Base-by-base conservation (phyloP, 1,139 yeast species). In the Yarrowia galli region DNA sequence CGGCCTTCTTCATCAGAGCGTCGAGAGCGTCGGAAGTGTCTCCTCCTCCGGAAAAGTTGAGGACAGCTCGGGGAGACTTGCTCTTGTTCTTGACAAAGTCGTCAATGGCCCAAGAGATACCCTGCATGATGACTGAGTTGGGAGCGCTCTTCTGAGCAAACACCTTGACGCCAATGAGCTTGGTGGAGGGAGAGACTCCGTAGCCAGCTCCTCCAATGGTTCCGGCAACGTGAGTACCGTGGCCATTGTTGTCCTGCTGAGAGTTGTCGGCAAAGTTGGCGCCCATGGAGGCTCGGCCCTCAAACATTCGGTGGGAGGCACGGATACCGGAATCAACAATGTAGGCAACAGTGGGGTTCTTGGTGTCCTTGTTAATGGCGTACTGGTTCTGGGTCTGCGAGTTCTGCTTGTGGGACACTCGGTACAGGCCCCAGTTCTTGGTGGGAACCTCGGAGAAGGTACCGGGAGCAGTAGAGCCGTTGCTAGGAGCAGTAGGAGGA, bases 1-100 rank as follows among this genome's bases (percentile, higher is more conserved):
- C 86, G 15, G 89, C 85, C 65, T 88, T 87, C 72, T 85, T 85
- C 67, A 87, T 86, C 58, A 86, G 86, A 67, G 80, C 75, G 71
- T 84, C 85, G 68, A 83, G 79, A 53, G 85, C 79, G 25, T 83
- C 83, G 45, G 95, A 88, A 77, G 87, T 87, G 72, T 92, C 93
- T 75, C 97, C 97, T 74, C 96, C 96, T 70, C 92, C 83, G 1
- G 97, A 91, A 93, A 91, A 90, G 82, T 91, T 91, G 68, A 95
- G 96, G 61, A 95, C 87, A 20, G 96, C 90, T 69, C 95, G 95
- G 79, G 89, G 89, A 80, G 88, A 89, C 16, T 91, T 89, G 77
- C 85, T 83, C 77, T 83, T 83, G 53, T 82, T 81, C 76, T 86
- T 84, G 46, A 60, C 53, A 13, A 9, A 60, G 40, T 60, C 65